Evolutionary conservation across 2,329 filamentous ascomycete species (phyloP), one percentile per base, ranked within the genome.

Genomic region (Colletotrichum orbiculare): DNA sequence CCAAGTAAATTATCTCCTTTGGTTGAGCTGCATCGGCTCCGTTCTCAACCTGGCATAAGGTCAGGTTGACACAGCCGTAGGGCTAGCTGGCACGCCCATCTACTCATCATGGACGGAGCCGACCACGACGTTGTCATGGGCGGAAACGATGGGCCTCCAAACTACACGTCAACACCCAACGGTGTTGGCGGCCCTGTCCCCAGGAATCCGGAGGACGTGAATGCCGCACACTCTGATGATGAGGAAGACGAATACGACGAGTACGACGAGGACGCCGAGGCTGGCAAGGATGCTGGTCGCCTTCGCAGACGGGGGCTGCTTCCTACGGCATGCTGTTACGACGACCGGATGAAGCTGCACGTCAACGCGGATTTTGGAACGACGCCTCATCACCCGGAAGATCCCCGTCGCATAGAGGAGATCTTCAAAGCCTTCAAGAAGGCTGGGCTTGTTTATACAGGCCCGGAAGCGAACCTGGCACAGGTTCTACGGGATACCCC

Each of bases 341-440:
- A 99, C 79, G 89, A 93, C 62, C 89, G 95, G 38, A 99, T 99
- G 96, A 93, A 96, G 66, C 91, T 96, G 66, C 96, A 99, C 75
- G 92, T 94, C 59, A 97, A 97, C 74, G 89, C 92, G 13, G 89
- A 93, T 74, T 90, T 88, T 73, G 87, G 86, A 15, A 84, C 85
- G 1, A 86, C 89, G 52, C 91, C 95, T 25, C 90, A 96, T 55
- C 96, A 99, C 73, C 96, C 96, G 0, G 96, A 99, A 77, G 96
- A 99, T 72, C 96, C 96, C 1, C 85, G 93, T 35, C 89, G 96
- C 12, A 97, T 99, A 65, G 92, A 94, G 71, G 91, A 92, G 72
- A 99, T 99, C 70, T 97, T 96, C 84, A 91, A 92, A 71, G 92
- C 92, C 43, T 91, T 99, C 71, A 93, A 91, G 74, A 86, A 90